These are phyloP conservation scores for Diaporthe sp. DNA, from an alignment of 2,329 filamentous ascomycete species.

Conservation along the genomic window DNA sequence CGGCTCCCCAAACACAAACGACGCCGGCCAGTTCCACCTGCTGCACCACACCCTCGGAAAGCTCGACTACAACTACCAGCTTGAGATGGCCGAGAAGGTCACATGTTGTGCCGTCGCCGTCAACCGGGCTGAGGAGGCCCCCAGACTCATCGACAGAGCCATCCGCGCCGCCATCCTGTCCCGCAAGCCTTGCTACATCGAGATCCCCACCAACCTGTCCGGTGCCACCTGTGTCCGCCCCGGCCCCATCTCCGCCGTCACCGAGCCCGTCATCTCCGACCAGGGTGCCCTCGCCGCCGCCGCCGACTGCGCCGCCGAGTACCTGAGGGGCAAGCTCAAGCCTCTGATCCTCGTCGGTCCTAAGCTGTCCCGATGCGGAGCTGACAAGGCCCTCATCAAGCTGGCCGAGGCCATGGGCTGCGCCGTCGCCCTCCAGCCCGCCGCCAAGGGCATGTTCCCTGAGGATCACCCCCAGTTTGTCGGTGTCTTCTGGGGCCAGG, in stretches of 20 bases:
- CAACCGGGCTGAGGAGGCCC: constrained; percentile 46
- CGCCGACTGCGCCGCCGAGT: constrained; percentile 43
- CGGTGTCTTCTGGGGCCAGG: constrained; percentile 47
- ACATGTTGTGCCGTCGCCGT: constrained; percentile 49
- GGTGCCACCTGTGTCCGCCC: constrained; percentile 46
- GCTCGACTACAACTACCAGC: constrained; percentile 48
- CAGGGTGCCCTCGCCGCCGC: constrained; percentile 45
- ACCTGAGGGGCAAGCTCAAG: constrained; percentile 46
- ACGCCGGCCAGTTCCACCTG: constrained; percentile 45
- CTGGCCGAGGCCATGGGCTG: constrained; percentile 48
- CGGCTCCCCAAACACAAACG: constrained; percentile 47
- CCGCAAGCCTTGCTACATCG: constrained; percentile 48
- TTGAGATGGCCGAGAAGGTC: constrained; percentile 50
- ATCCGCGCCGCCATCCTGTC: constrained; percentile 45
- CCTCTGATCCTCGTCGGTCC: constrained; percentile 47
- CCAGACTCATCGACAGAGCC: constrained; percentile 46
- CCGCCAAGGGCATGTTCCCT: constrained; percentile 49
- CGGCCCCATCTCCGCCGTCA: constrained; percentile 47
- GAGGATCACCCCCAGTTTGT: constrained; percentile 47
- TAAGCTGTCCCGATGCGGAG: constrained; percentile 43
- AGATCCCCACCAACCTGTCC: constrained; percentile 48
- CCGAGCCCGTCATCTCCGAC: constrained; percentile 42
- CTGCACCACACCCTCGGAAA: constrained; percentile 49
- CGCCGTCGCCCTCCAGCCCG: constrained; percentile 48
- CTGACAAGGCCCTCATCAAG: constrained; percentile 44